phyloP scores from a whole-genome alignment of 129 eudicot genomes.

The Oenanthe sinensis region DNA sequence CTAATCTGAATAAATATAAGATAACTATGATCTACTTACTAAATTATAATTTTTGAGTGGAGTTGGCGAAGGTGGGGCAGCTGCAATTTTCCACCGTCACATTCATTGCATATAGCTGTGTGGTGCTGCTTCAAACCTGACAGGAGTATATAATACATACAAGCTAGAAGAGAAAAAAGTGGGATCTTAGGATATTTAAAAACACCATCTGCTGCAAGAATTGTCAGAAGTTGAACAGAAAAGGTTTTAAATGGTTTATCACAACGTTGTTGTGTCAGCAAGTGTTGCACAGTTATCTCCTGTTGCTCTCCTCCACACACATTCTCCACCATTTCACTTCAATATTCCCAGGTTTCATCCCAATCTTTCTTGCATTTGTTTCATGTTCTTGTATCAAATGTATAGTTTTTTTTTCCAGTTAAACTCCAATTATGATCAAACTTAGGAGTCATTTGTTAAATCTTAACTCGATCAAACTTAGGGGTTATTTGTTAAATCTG shows the following conservation, averaged over 20 bases:
- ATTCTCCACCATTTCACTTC: not conserved
- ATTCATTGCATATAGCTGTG: not conserved
- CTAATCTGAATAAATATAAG: too few relatives aligned
- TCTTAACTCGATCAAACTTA: not conserved
- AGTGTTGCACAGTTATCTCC: slow-evolving; percentile 2
- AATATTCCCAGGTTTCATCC: slow-evolving; percentile 4
- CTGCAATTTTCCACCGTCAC: slow-evolving; percentile 8
- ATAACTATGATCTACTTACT: too few relatives aligned
- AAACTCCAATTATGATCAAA: not conserved
- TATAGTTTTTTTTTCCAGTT: not conserved
- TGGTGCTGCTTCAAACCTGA: not conserved
- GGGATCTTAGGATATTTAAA: too few relatives aligned
- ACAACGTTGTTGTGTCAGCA: slow-evolving; percentile 7
- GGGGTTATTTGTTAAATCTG: not conserved
- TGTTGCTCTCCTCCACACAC: slow-evolving; percentile 1
- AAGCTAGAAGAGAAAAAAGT: not conserved
- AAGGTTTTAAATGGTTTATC: slow-evolving; percentile 19
- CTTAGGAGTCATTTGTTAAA: not conserved
- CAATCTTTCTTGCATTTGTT: not conserved
- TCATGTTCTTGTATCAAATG: not conserved
- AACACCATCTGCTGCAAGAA: not conserved
- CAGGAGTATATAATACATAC: not conserved
- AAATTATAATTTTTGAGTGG: not conserved
- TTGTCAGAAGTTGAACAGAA: not conserved
- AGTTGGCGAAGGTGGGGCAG: not conserved